Evolutionary conservation across 257 asterid species (phyloP), one percentile per base, ranked within the genome.

Genomic region (Handroanthus guayacan): DNA sequence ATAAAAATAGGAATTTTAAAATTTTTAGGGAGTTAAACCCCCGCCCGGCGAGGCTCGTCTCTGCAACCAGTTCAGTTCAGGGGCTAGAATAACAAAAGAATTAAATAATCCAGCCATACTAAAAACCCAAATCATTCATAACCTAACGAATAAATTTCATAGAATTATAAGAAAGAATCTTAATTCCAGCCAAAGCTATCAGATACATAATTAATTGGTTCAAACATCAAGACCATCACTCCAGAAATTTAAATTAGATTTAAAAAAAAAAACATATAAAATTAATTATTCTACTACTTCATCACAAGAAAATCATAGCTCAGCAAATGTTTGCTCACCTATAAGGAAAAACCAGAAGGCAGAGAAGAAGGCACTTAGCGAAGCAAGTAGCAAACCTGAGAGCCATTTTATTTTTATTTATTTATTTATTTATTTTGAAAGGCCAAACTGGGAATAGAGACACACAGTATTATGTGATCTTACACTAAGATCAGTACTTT

Each of bases 261-360:
- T n/a, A n/a, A n/a, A 6, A 51, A 48, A 39, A 2, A 67, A 45
- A 47, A 51, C 16, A 25, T n/a, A 72, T 17, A 1, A 65, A 55
- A 72, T 18, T 4, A n/a, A 63, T 4, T 71, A 17, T 16, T 39
- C 1, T 2, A 36, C 5, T 11, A 56, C 7, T 20, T 48, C 7
- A 60, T 58, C 57, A 45, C 11, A 50, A 16, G 2, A 51, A 52
- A 31, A 3, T 7, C 66, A 8, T 11, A 13, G 54, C 37, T 67
- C 12, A 73, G 70, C 62, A 73, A 36, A 5, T 61, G 2, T 67
- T 25, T 10, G 83, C 82, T 82, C 45, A 88, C 91, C 87, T 58
- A 85, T 54, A 65, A 73, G 52, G 51, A 61, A 79, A 80, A 75
- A 83, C 39, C 55, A 82, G 12, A 68, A 88, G 77, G 87, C 80